Evolutionary conservation across 805 yeast species (phyloP), one percentile per base, ranked within the genome.

Genomic region (Pichia insulana): DNA sequence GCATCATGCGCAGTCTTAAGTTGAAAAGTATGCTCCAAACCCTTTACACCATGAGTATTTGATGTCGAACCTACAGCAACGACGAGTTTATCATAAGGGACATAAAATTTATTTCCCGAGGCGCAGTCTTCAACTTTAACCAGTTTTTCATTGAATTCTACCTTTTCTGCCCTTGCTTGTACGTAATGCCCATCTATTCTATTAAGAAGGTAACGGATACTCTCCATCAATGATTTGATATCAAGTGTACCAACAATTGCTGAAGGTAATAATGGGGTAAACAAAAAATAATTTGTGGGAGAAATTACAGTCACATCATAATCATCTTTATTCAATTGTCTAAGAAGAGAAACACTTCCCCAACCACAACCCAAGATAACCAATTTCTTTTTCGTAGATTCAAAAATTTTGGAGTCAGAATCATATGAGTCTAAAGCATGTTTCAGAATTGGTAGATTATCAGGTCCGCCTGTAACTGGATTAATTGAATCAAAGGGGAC

Each of bases 171-270:
- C 58, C 82, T 92, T 43, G 95, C 96, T 68, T 89, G 96, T 57
- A 81, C 76, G 65, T 83, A 90, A 46, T 70, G 70, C 34, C 83
- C 89, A 58, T 83, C 86, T 57, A 86, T 87, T 2, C 62, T 65
- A 66, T 94, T 80, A 46, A 92, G 80, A 55, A 90, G 81, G 42
- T 82, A 69, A 64, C 96, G 78, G 41, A 90, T 86, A 34, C 96
- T 96, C 63, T 89, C 97, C 67, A 86, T 82, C 58, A 89, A 87
- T 26, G 97, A 87, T 63, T 92, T 85, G 50, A 76, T 64, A 57
- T 89, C 97, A 45, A 87, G 77, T 41, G 96, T 84, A 48, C 97
- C 97, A 28, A 96, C 89, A 41, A 97, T 95, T 51, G 90, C 84
- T 25, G 95, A 84, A 34, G 97, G 97, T 54, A 89, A 71, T 62